Conservation (phyloP, 2,329 filamentous ascomycete species). For the Fonsecaea multimorphosa region DNA sequence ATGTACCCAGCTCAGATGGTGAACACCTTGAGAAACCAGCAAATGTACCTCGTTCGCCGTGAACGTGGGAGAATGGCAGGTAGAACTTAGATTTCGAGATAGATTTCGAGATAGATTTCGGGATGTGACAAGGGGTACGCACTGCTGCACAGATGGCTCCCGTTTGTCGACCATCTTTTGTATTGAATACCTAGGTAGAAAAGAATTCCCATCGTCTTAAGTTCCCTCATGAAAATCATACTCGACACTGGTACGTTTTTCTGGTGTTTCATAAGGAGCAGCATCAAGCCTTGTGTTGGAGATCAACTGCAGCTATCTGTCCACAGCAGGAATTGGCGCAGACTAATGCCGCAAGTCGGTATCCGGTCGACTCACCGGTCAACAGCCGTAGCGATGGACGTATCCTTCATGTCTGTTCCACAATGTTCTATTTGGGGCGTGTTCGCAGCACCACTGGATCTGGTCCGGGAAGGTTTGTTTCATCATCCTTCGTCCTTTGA, state of each 20-base stretch:
- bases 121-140: neutral
- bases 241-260: neutral
- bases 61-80: neutral
- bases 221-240: neutral
- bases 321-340: too few species aligned
- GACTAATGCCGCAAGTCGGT: too few species aligned
- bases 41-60: constrained; percentile 1
- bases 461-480: too few species aligned
- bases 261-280: neutral
- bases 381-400: too few species aligned
- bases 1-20: constrained; percentile 23
- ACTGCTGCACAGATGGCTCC: neutral
- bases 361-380: too few species aligned
- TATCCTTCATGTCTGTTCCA: too few species aligned
- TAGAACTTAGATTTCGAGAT: neutral
- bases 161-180: constrained; percentile 1
- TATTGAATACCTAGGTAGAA: constrained; percentile 15
- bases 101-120: neutral
- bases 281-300: neutral
- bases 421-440: too few species aligned
- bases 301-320: too few species aligned
- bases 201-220: neutral
- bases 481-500: too few species aligned
- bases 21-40: constrained; percentile 23
- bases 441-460: too few species aligned